Percentiles rank a stretch among this genome's conserved stretches.
Evolutionary conservation across 495 filamentous ascomycete species (phyloP).

Genomic region (Mytilinidion resinicola): DNA sequence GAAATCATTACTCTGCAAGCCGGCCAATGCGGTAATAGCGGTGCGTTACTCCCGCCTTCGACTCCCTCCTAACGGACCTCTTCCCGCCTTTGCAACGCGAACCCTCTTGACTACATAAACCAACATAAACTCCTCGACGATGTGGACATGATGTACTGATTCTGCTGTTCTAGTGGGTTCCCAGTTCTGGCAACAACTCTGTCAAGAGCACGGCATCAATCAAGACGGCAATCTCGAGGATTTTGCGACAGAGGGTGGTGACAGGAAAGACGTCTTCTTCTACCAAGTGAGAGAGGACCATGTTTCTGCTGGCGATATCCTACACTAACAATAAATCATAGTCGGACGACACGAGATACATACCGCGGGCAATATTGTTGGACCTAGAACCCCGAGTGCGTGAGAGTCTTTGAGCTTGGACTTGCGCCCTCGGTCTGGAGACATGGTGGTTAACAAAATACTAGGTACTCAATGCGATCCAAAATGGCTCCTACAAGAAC

Average conservation of each 20-base stretch:
- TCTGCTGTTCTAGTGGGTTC: constrained; percentile 59
- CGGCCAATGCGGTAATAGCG: constrained; percentile 98
- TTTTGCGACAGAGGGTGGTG: constrained; percentile 91
- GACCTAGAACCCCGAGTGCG: constrained; percentile 87
- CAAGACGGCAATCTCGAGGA: constrained; percentile 95
- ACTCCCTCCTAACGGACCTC: not conserved
- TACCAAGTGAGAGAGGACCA: constrained; percentile 58
- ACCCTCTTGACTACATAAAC: not conserved
- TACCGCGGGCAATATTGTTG: constrained; percentile 89
- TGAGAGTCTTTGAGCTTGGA: not conserved
- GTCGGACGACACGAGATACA: constrained; percentile 96
- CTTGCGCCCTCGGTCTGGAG: not conserved
- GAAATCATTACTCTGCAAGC: constrained; percentile 99
- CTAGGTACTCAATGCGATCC: constrained; percentile 84
- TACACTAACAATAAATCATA: constrained; percentile 21
- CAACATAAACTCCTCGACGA: too few relatives aligned
- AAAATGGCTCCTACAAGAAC: constrained; percentile 87
- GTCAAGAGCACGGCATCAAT: constrained; percentile 95
- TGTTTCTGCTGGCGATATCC: not conserved
- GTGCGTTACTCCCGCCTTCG: constrained; percentile 47
- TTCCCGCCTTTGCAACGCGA: constrained; percentile 12
- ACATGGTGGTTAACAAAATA: not conserved
- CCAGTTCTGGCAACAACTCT: constrained; percentile 97
- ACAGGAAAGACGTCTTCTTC: constrained; percentile 99
- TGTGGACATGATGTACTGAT: not conserved